Conservation (phyloP, 768 basidiomycete genomes). For the Amanita inopinata region DNA sequence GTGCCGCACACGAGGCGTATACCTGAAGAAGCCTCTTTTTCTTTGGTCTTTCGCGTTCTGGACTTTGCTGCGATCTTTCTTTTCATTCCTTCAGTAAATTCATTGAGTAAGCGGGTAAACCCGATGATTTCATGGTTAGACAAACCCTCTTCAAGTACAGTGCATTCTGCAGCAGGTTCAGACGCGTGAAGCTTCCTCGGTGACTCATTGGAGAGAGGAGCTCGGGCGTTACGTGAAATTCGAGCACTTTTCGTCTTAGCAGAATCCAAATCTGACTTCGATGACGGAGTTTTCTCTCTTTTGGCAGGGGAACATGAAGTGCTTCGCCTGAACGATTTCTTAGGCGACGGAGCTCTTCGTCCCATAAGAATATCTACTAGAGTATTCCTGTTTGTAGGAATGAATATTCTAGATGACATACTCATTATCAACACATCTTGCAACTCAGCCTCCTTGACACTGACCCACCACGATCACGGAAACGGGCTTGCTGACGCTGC, state of each 20-base stretch:
- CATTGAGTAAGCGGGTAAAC: background rate
- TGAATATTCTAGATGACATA: conserved; percentile 33
- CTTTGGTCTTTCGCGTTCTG: background rate
- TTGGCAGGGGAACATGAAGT: conserved; percentile 22
- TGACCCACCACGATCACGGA: conserved; percentile 61
- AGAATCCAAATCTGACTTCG: background rate
- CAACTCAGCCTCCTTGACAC: too few species aligned
- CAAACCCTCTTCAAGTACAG: background rate
- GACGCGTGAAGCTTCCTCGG: background rate
- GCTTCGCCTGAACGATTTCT: conserved; percentile 18
- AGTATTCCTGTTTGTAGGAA: conserved; percentile 38
- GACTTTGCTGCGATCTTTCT: background rate
- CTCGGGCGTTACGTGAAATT: background rate
- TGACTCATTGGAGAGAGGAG: background rate
- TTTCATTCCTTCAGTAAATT: background rate
- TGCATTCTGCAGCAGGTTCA: background rate
- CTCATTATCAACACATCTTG: background rate
- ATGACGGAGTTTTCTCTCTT: conserved; percentile 11
- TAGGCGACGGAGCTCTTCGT: conserved; percentile 23
- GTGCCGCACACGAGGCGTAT: background rate
- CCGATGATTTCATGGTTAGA: background rate
- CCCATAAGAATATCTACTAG: conserved; percentile 46
- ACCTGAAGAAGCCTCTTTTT: background rate
- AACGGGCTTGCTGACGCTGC: conserved; percentile 54
- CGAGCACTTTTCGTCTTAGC: background rate